Conservation (phyloP, 306 rosid species). For the Carpinus fangiana region DNA sequence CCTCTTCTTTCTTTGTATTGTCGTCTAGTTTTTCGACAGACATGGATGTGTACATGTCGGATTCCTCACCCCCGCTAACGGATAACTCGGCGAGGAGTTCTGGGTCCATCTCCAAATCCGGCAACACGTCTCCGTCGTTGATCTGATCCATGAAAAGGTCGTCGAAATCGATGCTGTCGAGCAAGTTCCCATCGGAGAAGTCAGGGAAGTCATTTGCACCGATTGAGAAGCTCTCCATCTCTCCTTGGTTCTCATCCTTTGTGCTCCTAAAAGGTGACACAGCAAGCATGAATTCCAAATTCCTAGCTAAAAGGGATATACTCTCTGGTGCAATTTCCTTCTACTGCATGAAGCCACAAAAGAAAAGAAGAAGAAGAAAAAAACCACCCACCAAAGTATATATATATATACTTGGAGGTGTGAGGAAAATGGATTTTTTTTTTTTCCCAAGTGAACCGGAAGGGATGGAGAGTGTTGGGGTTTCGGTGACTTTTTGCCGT, state of each 20-base stretch:
- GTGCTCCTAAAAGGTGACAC: conserved; percentile 61
- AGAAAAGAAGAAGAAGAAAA: too few species aligned
- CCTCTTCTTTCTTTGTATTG: conserved; percentile 29
- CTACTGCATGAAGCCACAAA: conserved; percentile 12
- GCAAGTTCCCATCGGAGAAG: conserved; percentile 52
- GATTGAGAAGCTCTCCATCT: conserved; percentile 58
- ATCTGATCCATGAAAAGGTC: conserved; percentile 58
- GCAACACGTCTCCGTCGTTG: conserved; percentile 64
- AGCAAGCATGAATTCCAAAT: conserved; percentile 62
- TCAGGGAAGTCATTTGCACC: conserved; percentile 49
- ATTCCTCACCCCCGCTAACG: conserved; percentile 44
- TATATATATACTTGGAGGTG: neutral
- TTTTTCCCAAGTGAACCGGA: conserved; percentile 14
- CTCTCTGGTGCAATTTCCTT: conserved; percentile 10
- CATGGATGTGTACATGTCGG: conserved; percentile 48
- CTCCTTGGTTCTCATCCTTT: conserved; percentile 58
- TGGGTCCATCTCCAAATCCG: conserved; percentile 87
- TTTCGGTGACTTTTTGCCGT: conserved; percentile 25
- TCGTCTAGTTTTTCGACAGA: conserved; percentile 32
- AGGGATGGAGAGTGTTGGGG: conserved; percentile 23
- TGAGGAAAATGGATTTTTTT: neutral
- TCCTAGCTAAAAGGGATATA: conserved; percentile 4
- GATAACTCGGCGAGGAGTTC: conserved; percentile 76
- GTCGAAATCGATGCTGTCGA: conserved; percentile 79
- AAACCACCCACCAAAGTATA: neutral